A percentile compares a stretch with the other conserved stretches of the same genome.
Conservation (phyloP, 805 yeast genomes). For the Lachancea fermentati region DNA sequence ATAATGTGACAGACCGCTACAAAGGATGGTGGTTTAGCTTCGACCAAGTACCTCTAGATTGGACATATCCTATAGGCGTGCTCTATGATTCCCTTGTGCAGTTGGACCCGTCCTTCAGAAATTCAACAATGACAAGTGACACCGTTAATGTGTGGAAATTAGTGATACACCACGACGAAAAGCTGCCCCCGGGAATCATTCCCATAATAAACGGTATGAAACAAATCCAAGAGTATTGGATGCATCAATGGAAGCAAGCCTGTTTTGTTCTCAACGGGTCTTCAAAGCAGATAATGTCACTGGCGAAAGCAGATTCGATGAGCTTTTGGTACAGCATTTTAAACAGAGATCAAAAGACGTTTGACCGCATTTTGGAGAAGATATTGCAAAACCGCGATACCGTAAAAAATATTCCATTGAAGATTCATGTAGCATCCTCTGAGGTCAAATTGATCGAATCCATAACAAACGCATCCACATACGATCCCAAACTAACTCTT, state of each 20-base stretch:
- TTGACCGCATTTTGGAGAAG: conserved; percentile 22
- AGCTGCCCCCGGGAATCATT: conserved; percentile 43
- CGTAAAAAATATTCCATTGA: conserved; percentile 43
- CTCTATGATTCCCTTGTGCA: conserved; percentile 50
- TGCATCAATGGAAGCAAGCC: conserved; percentile 78
- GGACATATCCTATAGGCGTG: conserved; percentile 76
- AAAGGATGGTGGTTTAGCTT: conserved; percentile 60
- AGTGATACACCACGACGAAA: conserved; percentile 34
- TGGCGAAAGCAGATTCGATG: conserved; percentile 57
- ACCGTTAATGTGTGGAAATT: conserved; percentile 42
- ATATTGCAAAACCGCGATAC: neutral
- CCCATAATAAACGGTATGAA: conserved; percentile 35
- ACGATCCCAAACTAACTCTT: conserved; percentile 25
- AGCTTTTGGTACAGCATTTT: conserved; percentile 51
- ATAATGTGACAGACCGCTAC: conserved; percentile 21
- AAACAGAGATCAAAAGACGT: conserved; percentile 17
- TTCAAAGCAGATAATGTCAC: conserved; percentile 73
- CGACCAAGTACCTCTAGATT: conserved; percentile 57
- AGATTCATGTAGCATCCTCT: conserved; percentile 40
- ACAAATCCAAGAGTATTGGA: conserved; percentile 44
- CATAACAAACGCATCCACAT: conserved; percentile 11
- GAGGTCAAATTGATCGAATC: conserved; percentile 35
- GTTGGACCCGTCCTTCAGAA: conserved; percentile 27
- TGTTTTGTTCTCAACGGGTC: conserved; percentile 69
- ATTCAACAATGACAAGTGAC: conserved; percentile 6